These are phyloP conservation scores for Triadica sebifera DNA, from an alignment of 345 rosid species.

Conservation along the genomic window DNA sequence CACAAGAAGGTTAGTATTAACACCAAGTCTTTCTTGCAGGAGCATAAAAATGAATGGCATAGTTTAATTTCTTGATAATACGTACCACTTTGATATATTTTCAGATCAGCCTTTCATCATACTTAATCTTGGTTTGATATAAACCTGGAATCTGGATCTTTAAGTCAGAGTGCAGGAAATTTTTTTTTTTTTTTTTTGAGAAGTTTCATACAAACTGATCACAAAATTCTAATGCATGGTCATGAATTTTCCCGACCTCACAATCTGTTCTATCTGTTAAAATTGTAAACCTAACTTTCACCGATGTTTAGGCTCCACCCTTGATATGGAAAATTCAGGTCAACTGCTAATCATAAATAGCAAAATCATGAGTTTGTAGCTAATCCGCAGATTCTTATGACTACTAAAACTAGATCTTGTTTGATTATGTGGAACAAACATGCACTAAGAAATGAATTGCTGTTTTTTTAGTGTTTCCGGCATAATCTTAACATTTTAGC, in stretches of 20 bases:
- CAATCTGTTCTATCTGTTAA: neutral
- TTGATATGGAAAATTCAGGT: neutral
- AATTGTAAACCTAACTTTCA: neutral
- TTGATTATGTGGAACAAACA: neutral
- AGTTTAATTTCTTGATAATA: neutral
- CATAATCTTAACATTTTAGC: neutral
- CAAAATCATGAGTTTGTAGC: slow-evolving; percentile 2
- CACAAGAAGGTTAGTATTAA: slow-evolving; percentile 42
- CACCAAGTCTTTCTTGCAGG: too few species aligned
- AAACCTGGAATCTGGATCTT: slow-evolving; percentile 6
- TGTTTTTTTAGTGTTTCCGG: neutral
- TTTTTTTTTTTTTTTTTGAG: neutral
- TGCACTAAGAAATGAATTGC: neutral
- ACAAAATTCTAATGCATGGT: neutral
- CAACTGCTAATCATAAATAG: neutral
- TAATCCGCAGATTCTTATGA: neutral
- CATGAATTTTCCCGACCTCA: neutral
- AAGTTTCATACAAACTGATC: neutral
- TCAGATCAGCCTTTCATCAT: neutral
- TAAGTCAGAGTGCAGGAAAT: neutral
- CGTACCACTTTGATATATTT: neutral
- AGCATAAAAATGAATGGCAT: neutral
- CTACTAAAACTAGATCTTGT: neutral
- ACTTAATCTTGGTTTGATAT: neutral
- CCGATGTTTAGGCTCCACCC: neutral